These are phyloP conservation scores for Nothophoma quercina DNA, from an alignment of 2,329 filamentous ascomycete species.

Conservation along the genomic window DNA sequence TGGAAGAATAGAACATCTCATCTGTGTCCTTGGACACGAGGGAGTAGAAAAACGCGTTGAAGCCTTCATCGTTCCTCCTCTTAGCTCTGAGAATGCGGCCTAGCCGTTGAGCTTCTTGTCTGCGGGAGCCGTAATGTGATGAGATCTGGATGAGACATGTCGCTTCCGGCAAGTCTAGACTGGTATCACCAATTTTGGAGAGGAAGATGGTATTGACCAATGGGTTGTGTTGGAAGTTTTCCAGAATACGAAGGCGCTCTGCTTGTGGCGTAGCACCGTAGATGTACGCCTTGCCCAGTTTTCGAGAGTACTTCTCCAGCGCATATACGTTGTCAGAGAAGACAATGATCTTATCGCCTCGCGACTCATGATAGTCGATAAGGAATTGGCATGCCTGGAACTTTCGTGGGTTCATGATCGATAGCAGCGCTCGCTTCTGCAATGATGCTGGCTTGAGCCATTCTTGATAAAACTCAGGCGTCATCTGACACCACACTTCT, in stretches of 20 bases:
- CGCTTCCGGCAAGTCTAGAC: constrained; percentile 94
- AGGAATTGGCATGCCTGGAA: constrained; percentile 97
- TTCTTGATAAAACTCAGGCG: constrained; percentile 95
- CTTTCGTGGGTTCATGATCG: constrained; percentile 97
- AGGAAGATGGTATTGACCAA: constrained; percentile 91
- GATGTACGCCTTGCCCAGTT: constrained; percentile 86
- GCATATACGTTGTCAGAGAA: constrained; percentile 98
- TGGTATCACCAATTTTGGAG: constrained; percentile 97
- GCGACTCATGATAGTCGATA: constrained; percentile 95
- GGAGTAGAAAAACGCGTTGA: constrained; percentile 99
- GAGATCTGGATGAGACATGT: constrained; percentile 98
- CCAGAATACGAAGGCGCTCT: constrained; percentile 85
- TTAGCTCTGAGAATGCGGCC: constrained; percentile 95
- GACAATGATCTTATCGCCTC: constrained; percentile 97
- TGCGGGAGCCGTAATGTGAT: constrained; percentile 94
- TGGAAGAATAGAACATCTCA: constrained; percentile 98
- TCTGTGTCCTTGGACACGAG: constrained; percentile 96
- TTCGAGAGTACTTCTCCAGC: constrained; percentile 82
- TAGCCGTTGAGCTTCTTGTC: constrained; percentile 93
- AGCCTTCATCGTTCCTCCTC: constrained; percentile 94
- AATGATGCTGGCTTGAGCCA: constrained; percentile 75
- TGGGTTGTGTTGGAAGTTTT: constrained; percentile 95
- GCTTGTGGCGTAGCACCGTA: constrained; percentile 86
- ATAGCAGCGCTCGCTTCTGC: constrained; percentile 74
- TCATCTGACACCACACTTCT: constrained; percentile 99